These are phyloP conservation scores for Protomyces inouyei DNA, from an alignment of 1,139 yeast species.

Conservation along the genomic window DNA sequence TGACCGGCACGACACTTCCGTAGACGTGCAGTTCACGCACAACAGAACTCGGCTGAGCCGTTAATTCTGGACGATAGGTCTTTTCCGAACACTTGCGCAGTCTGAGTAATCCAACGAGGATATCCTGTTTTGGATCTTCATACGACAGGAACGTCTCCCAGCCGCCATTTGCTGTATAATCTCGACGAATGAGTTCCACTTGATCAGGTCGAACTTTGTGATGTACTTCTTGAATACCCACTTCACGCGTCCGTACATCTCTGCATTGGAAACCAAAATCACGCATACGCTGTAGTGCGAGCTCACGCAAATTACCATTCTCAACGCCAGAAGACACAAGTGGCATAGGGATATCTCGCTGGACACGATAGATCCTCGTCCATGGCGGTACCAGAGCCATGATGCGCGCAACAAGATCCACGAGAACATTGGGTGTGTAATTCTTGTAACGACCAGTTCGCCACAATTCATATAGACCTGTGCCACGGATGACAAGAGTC, in stretches of 20 bases:
- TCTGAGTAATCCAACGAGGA: conserved; percentile 82
- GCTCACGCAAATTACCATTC: conserved; percentile 90
- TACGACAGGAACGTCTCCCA: conserved; percentile 97
- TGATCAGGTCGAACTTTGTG: conserved; percentile 97
- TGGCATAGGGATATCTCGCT: conserved; percentile 99
- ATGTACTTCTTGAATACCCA: conserved; percentile 97
- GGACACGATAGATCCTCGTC: conserved; percentile 98
- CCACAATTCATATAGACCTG: conserved; percentile 96
- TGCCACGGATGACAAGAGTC: conserved; percentile 92
- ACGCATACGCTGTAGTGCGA: conserved; percentile 95
- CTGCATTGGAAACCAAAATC: conserved; percentile 95
- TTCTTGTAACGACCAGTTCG: conserved; percentile 91
- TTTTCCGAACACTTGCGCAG: conserved; percentile 84
- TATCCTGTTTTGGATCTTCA: conserved; percentile 97
- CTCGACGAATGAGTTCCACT: conserved; percentile 90
- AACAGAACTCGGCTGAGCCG: conserved; percentile 76
- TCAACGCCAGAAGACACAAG: conserved; percentile 97
- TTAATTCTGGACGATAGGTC: conserved; percentile 83
- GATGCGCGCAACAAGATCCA: conserved; percentile 91
- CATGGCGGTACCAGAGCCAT: conserved; percentile 97
- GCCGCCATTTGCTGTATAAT: conserved; percentile 95
- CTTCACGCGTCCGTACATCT: conserved; percentile 98
- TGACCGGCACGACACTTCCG: conserved; percentile 95
- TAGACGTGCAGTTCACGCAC: conserved; percentile 96
- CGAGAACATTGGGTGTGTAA: conserved; percentile 87